phyloP scores from a whole-genome alignment of 768 basidiomycete genomes.

The Termitomyces sp. region DNA sequence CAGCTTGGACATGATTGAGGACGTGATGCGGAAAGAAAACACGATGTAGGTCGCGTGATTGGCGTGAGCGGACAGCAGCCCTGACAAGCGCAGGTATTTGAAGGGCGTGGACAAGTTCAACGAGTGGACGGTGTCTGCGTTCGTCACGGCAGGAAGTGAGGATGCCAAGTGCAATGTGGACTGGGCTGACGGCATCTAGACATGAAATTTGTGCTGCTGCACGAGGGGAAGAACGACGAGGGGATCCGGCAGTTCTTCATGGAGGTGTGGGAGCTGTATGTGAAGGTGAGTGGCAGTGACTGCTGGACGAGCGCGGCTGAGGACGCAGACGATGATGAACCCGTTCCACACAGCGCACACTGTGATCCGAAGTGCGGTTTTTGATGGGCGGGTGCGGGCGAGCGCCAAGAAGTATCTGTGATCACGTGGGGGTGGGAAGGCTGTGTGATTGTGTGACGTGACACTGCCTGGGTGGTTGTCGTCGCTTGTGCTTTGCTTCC shows the following conservation, averaged over 20 bases:
- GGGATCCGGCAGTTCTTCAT: constrained; percentile 90
- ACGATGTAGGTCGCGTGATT: constrained; percentile 53
- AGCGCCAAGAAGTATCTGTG: constrained; percentile 83
- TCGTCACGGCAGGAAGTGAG: constrained; percentile 93
- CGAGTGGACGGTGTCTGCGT: constrained; percentile 97
- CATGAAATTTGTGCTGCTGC: constrained; percentile 91
- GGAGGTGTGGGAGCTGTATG: constrained; percentile 96
- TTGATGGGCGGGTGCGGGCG: constrained; percentile 79
- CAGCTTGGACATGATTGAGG: constrained; percentile 91
- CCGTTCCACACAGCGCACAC: constrained; percentile 96
- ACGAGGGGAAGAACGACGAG: constrained; percentile 96
- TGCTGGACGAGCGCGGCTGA: constrained; percentile 1
- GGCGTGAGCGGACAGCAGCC: constrained; percentile 4
- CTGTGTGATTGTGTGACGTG: constrained; percentile 19
- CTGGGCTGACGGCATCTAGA: constrained; percentile 43
- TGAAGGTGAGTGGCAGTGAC: constrained; percentile 64
- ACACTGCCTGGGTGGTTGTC: constrained; percentile 21
- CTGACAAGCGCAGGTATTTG: constrained; percentile 65
- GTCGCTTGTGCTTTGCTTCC: constrained; percentile 21
- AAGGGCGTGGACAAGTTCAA: constrained; percentile 97
- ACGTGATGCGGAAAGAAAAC: constrained; percentile 79
- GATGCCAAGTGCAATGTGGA: not conserved
- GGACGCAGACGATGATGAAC: constrained; percentile 72
- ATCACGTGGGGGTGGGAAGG: constrained; percentile 19
- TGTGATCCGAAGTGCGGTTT: constrained; percentile 69